These are phyloP conservation scores for Graphilbum fragrans DNA, from an alignment of 2,329 filamentous ascomycete species.

Conservation along the genomic window DNA sequence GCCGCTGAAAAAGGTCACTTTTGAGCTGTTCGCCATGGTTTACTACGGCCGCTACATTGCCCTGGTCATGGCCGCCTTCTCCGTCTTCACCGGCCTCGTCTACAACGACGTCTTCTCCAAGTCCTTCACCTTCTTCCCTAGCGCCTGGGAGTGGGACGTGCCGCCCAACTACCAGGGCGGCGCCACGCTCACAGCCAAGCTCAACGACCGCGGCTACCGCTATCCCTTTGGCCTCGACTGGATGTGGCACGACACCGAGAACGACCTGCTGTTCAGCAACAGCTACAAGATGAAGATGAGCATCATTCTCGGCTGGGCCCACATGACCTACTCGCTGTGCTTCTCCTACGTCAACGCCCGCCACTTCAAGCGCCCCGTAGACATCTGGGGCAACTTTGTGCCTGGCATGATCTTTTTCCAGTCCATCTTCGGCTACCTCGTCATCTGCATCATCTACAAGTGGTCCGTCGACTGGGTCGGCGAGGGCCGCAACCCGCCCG, in stretches of 20 bases:
- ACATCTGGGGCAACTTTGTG: constrained; percentile 95
- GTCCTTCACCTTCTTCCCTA: constrained; percentile 77
- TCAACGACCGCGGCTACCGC: constrained; percentile 60
- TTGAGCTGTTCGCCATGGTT: constrained; percentile 95
- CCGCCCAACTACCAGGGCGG: constrained; percentile 56
- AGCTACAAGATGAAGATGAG: constrained; percentile 99
- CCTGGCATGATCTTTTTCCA: constrained; percentile 99
- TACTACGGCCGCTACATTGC: constrained; percentile 99
- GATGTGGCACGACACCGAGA: constrained; percentile 94
- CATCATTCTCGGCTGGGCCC: constrained; percentile 91
- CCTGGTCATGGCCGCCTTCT: constrained; percentile 95
- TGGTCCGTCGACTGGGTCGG: constrained; percentile 82
- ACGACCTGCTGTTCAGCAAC: constrained; percentile 91
- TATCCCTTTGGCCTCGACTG: constrained; percentile 95
- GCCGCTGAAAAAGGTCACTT: constrained; percentile 77
- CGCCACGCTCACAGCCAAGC: constrained; percentile 46
- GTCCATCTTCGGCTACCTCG: constrained; percentile 93
- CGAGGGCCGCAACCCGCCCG: constrained; percentile 58
- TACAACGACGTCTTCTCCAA: constrained; percentile 98
- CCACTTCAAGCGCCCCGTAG: constrained; percentile 88
- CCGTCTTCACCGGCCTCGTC: constrained; percentile 90
- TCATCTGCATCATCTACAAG: constrained; percentile 91
- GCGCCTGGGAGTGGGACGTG: constrained; percentile 72
- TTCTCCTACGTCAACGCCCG: constrained; percentile 86
- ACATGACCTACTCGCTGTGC: constrained; percentile 98